Percentiles rank a stretch among this genome's conserved stretches.
Conservation (phyloP, 495 filamentous ascomycete genomes). For the Xylaria intraflava region DNA sequence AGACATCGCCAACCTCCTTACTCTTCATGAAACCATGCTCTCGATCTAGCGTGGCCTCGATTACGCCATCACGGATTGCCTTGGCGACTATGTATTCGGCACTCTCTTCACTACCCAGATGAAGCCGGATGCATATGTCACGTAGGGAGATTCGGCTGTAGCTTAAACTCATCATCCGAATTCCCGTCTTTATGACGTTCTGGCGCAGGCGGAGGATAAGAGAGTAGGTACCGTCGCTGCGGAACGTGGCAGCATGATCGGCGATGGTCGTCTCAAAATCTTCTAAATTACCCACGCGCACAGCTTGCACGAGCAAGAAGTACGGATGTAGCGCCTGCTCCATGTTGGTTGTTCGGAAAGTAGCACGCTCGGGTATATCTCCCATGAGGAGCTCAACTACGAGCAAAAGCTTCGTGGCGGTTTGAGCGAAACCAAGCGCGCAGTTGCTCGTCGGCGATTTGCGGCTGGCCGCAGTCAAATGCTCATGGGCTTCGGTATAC, state of each 20-base stretch:
- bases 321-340: slow-evolving; percentile 86
- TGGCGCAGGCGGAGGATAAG: slow-evolving; percentile 89
- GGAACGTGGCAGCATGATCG: slow-evolving; percentile 74
- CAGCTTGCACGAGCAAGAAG: slow-evolving; percentile 85
- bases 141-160: slow-evolving; percentile 96
- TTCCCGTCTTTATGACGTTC: slow-evolving; percentile 98
- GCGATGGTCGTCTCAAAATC: slow-evolving; percentile 81
- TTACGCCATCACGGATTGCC: slow-evolving; percentile 95
- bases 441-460: slow-evolving; percentile 87
- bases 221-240: slow-evolving; percentile 90
- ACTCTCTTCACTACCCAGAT: slow-evolving; percentile 88
- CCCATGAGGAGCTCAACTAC: slow-evolving; percentile 98
- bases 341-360: slow-evolving; percentile 82
- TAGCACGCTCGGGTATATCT: slow-evolving; percentile 89
- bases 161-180: slow-evolving; percentile 96
- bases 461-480: slow-evolving; percentile 82
- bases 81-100: slow-evolving; percentile 99
- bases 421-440: slow-evolving; percentile 90
- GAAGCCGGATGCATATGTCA: slow-evolving; percentile 92
- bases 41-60: slow-evolving; percentile 90
- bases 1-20: slow-evolving; percentile 90
- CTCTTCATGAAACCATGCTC: slow-evolving; percentile 98
- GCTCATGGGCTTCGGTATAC: slow-evolving; percentile 94
- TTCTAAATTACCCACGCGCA: slow-evolving; percentile 89
- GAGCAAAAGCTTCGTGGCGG: slow-evolving; percentile 85